Conservation (phyloP, 1,139 yeast species). For the Blastobotrys niveus region DNA sequence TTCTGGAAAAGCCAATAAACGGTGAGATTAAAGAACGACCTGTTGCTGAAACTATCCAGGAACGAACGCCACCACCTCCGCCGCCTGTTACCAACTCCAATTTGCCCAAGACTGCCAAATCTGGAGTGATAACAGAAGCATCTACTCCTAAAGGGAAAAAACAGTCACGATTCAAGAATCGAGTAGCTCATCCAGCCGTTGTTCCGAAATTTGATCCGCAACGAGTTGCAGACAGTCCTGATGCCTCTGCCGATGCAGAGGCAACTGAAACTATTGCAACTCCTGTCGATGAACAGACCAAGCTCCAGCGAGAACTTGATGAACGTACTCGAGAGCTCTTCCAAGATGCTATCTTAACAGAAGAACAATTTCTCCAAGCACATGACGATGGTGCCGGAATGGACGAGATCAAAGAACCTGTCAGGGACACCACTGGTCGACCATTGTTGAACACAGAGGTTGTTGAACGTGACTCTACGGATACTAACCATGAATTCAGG, state of each 20-base stretch:
- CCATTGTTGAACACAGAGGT: constrained; percentile 12
- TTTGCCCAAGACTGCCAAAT: not conserved
- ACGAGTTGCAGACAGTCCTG: too few relatives aligned
- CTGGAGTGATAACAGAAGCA: not conserved
- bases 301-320: constrained; percentile 17
- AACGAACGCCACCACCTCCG: not conserved
- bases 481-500: not conserved
- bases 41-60: constrained; percentile 8
- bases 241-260: too few relatives aligned
- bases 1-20: constrained; percentile 13
- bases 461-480: constrained; percentile 5
- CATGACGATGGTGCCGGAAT: constrained; percentile 21
- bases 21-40: constrained; percentile 15
- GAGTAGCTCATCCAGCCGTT: constrained; percentile 1
- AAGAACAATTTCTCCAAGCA: constrained; percentile 31
- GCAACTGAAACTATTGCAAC: constrained; percentile 1
- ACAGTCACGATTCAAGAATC: constrained; percentile 1
- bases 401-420: constrained; percentile 16
- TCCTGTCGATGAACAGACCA: constrained; percentile 3
- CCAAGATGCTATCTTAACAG: constrained; percentile 32
- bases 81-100: not conserved
- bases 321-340: constrained; percentile 28
- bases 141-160: not conserved
- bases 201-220: constrained; percentile 4
- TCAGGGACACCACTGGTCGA: constrained; percentile 17